These are phyloP conservation scores for Penicillium brasilianum DNA, from an alignment of 2,329 filamentous ascomycete genomes.

Conservation along the genomic window DNA sequence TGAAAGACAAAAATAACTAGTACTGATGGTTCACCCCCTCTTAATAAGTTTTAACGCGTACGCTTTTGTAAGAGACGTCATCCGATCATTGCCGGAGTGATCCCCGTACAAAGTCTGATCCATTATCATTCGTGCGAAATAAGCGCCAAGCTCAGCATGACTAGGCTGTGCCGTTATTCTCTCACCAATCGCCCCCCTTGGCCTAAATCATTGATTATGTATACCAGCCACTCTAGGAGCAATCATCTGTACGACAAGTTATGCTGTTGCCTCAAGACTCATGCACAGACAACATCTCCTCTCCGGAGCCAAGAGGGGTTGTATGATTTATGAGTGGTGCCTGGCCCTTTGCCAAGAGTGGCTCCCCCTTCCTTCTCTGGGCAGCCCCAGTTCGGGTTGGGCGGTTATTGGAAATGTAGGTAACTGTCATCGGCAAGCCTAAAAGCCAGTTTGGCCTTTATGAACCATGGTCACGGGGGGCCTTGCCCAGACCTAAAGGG, in stretches of 20 bases:
- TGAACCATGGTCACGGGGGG: slow-evolving; percentile 23
- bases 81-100: background rate
- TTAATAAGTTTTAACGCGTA: background rate
- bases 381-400: background rate
- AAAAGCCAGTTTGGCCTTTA: slow-evolving; percentile 20
- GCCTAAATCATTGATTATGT: background rate
- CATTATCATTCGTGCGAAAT: background rate
- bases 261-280: slow-evolving; percentile 19
- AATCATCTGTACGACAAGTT: background rate
- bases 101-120: slow-evolving; percentile 1
- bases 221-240: background rate
- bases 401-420: slow-evolving; percentile 7
- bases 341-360: slow-evolving; percentile 22
- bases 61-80: background rate
- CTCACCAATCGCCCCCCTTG: slow-evolving; percentile 5
- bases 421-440: slow-evolving; percentile 33
- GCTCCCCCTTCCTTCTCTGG: background rate
- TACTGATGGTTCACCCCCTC: background rate
- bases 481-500: slow-evolving; percentile 2
- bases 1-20: too few relatives aligned
- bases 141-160: slow-evolving; percentile 7
- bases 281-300: background rate
- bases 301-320: slow-evolving; percentile 15
- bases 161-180: slow-evolving; percentile 9
- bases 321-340: slow-evolving; percentile 11